Evolutionary conservation across 345 rosid species (phyloP).

Genomic region (Lumnitzera racemosa): DNA sequence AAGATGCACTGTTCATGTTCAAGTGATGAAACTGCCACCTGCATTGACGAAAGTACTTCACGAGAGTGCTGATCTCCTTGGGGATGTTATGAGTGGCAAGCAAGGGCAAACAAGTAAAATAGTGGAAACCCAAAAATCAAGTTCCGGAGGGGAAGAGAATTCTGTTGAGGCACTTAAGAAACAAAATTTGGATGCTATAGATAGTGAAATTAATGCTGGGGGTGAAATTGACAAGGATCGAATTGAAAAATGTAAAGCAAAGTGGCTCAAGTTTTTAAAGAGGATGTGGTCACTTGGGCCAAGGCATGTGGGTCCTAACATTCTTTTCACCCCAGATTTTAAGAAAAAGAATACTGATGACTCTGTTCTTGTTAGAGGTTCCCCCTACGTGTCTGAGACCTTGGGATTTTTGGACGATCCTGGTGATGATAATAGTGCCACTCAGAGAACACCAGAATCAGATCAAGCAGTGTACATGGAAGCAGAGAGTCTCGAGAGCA

Average conservation of each 20-base stretch:
- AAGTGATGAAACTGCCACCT: slow-evolving; percentile 74
- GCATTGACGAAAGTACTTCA: slow-evolving; percentile 70
- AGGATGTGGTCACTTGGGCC: slow-evolving; percentile 97
- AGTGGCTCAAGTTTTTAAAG: slow-evolving; percentile 61
- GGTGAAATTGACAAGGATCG: slow-evolving; percentile 52
- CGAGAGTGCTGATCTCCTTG: slow-evolving; percentile 68
- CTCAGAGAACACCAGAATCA: slow-evolving; percentile 24
- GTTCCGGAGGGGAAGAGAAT: slow-evolving; percentile 31
- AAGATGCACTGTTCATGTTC: slow-evolving; percentile 64
- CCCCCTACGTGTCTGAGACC: slow-evolving; percentile 61
- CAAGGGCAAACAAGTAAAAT: slow-evolving; percentile 37
- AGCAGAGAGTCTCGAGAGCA: slow-evolving; percentile 61
- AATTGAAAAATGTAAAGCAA: slow-evolving; percentile 46
- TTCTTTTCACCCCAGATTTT: slow-evolving; percentile 69
- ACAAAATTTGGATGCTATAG: slow-evolving; percentile 46
- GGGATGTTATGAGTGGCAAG: slow-evolving; percentile 59
- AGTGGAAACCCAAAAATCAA: slow-evolving; percentile 33
- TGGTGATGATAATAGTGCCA: slow-evolving; percentile 11
- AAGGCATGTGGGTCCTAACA: slow-evolving; percentile 82
- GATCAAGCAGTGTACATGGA: slow-evolving; percentile 33
- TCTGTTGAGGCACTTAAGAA: slow-evolving; percentile 49
- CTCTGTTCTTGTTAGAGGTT: slow-evolving; percentile 51
- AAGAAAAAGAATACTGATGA: slow-evolving; percentile 24
- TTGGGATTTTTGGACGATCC: slow-evolving; percentile 52
- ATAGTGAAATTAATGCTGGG: slow-evolving; percentile 33